Conservation (phyloP, 176 grass and related monocot genomes). For the Raddia guianensis region DNA sequence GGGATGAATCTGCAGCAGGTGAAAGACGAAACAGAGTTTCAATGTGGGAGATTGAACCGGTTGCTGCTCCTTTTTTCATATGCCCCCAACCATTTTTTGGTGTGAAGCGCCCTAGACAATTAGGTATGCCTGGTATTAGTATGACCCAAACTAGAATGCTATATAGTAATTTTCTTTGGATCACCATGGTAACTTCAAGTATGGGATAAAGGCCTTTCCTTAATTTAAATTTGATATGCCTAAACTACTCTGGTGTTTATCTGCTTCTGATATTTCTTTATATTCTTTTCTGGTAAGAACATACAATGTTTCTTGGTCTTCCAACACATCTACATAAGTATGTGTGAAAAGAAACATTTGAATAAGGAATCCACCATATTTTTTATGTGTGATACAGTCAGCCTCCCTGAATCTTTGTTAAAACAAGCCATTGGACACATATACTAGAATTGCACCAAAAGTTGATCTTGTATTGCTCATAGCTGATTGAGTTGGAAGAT, state of each 20-base stretch:
- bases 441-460: neutral
- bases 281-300: constrained; percentile 10
- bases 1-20: constrained; percentile 96
- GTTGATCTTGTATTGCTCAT: neutral
- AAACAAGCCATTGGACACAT: neutral
- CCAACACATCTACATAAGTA: neutral
- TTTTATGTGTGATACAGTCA: neutral
- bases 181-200: neutral
- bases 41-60: constrained; percentile 95
- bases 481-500: neutral
- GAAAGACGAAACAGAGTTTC: constrained; percentile 93
- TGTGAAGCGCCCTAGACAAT: constrained; percentile 72
- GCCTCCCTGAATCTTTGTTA: neutral
- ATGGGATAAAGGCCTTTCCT: neutral
- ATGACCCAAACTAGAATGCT: neutral
- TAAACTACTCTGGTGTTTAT: neutral
- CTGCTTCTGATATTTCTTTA: constrained; percentile 2
- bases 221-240: neutral
- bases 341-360: neutral
- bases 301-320: constrained; percentile 12
- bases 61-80: constrained; percentile 91
- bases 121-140: constrained; percentile 50
- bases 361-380: neutral
- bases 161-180: constrained; percentile 17
- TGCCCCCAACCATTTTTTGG: constrained; percentile 96